phyloP scores from a whole-genome alignment of 1,284 basidiomycete genomes.

The Athelia psychrophila region DNA sequence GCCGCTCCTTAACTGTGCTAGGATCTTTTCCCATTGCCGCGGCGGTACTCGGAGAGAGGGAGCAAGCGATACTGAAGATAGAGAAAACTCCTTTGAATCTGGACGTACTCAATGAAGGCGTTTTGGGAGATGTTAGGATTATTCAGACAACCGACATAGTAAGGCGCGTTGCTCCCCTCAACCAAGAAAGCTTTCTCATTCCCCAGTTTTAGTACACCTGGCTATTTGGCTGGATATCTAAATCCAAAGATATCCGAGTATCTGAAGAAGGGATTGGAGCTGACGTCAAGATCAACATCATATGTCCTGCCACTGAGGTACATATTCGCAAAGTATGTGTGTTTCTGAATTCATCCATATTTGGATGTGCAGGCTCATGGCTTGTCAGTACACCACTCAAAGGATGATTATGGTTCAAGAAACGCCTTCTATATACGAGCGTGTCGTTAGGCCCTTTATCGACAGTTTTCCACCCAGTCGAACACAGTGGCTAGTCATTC shows the following conservation, averaged over 20 bases:
- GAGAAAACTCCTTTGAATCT: conserved; percentile 53
- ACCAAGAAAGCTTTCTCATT: not conserved
- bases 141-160: conserved; percentile 51
- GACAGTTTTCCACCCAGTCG: conserved; percentile 67
- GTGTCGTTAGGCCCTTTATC: conserved; percentile 80
- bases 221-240: conserved; percentile 38
- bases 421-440: conserved; percentile 72
- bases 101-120: conserved; percentile 19
- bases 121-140: conserved; percentile 28
- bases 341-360: not conserved
- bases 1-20: conserved; percentile 44
- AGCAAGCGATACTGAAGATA: conserved; percentile 54
- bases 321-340: conserved; percentile 72
- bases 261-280: conserved; percentile 16
- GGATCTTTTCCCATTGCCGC: conserved; percentile 30
- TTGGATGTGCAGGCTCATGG: not conserved
- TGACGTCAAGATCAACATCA: conserved; percentile 65
- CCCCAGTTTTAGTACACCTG: conserved; percentile 33
- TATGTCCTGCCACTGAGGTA: conserved; percentile 79
- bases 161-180: conserved; percentile 5
- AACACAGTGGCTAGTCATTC: conserved; percentile 70
- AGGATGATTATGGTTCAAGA: conserved; percentile 73
- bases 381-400: conserved; percentile 75
- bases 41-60: conserved; percentile 12
- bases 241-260: conserved; percentile 13